Conservation (phyloP, 306 rosid genomes). For the Carpinus viminea region DNA sequence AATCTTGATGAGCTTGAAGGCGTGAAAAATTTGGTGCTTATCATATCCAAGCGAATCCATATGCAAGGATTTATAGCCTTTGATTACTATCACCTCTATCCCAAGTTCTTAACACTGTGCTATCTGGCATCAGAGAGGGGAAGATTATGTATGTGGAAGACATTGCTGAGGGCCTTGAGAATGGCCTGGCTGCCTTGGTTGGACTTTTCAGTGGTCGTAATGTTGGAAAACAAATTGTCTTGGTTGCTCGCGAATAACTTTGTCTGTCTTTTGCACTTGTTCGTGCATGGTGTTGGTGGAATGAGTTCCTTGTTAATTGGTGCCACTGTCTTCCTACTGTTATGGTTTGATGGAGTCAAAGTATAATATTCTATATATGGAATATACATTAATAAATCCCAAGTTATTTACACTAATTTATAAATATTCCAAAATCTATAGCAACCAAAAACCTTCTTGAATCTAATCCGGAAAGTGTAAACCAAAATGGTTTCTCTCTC, state of each 20-base stretch:
- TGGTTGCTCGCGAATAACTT: background rate
- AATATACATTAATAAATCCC: no score
- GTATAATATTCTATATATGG: no score
- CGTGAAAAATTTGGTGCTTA: background rate
- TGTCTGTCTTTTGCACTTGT: background rate
- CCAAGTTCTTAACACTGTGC: background rate
- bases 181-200: background rate
- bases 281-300: background rate
- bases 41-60: background rate
- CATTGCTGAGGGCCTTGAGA: conserved; percentile 10
- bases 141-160: conserved; percentile 2
- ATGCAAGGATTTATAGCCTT: background rate
- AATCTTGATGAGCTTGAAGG: conserved; percentile 9
- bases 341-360: background rate
- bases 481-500: no score
- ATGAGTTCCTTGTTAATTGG: background rate
- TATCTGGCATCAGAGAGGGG: background rate
- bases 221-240: conserved; percentile 8
- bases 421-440: no score
- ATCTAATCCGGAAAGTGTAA: no score
- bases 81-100: conserved; percentile 4
- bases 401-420: no score
- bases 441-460: no score
- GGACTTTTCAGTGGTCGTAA: background rate
- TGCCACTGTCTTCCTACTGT: background rate